phyloP scores from a whole-genome alignment of 495 filamentous ascomycete genomes.

The Collariella sp. region DNA sequence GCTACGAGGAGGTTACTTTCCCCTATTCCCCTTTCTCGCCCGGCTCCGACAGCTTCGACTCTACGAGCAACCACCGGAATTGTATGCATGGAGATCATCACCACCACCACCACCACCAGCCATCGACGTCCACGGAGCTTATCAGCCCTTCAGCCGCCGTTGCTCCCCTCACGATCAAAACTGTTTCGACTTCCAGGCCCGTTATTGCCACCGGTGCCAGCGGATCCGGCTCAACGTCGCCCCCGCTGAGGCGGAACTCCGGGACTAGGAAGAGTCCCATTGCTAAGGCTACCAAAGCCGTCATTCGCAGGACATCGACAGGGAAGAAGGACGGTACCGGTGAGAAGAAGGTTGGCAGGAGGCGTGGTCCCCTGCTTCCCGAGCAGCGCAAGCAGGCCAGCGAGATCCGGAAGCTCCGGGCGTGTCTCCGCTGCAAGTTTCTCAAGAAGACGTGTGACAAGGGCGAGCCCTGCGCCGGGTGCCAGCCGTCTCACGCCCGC shows the following conservation, averaged over 20 bases:
- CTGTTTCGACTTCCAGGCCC: slow-evolving; percentile 42
- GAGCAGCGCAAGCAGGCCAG: slow-evolving; percentile 90
- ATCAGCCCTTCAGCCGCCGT: slow-evolving; percentile 62
- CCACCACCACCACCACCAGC: slow-evolving; percentile 44
- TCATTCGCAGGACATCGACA: slow-evolving; percentile 64
- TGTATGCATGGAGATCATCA: slow-evolving; percentile 38
- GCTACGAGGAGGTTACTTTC: slow-evolving; percentile 73
- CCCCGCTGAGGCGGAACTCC: slow-evolving; percentile 54
- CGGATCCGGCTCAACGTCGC: slow-evolving; percentile 54
- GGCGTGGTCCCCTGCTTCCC: slow-evolving; percentile 79
- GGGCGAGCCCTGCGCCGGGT: slow-evolving; percentile 86
- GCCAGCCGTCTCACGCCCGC: slow-evolving; percentile 84
- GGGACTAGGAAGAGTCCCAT: slow-evolving; percentile 66
- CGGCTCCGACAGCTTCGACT: slow-evolving; percentile 52
- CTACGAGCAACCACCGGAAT: slow-evolving; percentile 40
- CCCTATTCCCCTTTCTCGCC: slow-evolving; percentile 59
- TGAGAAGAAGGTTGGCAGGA: slow-evolving; percentile 83
- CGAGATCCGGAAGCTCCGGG: slow-evolving; percentile 85
- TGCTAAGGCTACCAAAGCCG: slow-evolving; percentile 69
- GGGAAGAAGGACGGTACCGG: slow-evolving; percentile 62
- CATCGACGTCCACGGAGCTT: slow-evolving; percentile 33
- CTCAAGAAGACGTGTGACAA: slow-evolving; percentile 97
- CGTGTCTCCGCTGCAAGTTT: slow-evolving; percentile 93
- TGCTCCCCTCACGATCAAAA: slow-evolving; percentile 63
- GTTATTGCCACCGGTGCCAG: slow-evolving; percentile 50